A percentile compares a stretch with the other conserved stretches of the same genome.
Conservation (phyloP, 2,329 filamentous ascomycete genomes). For the Cercospora janseana region DNA sequence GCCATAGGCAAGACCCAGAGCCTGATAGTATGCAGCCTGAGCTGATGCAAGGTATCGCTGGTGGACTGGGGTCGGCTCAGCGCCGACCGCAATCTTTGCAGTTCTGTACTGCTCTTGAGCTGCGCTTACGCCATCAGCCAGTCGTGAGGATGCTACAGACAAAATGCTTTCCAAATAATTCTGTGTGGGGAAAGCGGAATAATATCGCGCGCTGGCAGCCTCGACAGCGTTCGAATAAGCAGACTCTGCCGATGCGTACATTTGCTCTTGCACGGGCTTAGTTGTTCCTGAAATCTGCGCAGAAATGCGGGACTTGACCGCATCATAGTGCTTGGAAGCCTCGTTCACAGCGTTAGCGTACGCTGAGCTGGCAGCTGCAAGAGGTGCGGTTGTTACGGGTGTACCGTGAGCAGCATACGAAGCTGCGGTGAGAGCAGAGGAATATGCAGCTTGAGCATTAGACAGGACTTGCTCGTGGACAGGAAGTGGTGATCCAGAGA, state of each 20-base stretch:
- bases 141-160: conserved; percentile 66
- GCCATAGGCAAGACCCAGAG: conserved; percentile 73
- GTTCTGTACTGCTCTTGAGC: conserved; percentile 70
- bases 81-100: conserved; percentile 64
- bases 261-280: conserved; percentile 65
- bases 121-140: conserved; percentile 67
- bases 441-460: conserved; percentile 67
- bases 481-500: conserved; percentile 67
- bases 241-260: conserved; percentile 65
- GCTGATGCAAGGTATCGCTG: conserved; percentile 57
- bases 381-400: conserved; percentile 66
- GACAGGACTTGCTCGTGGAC: conserved; percentile 67
- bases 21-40: conserved; percentile 72
- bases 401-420: conserved; percentile 60
- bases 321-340: conserved; percentile 65
- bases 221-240: conserved; percentile 66
- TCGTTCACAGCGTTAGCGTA: conserved; percentile 64
- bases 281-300: conserved; percentile 66
- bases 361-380: conserved; percentile 55
- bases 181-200: conserved; percentile 47
- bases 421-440: conserved; percentile 61
- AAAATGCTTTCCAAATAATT: conserved; percentile 43
- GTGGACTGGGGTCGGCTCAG: conserved; percentile 59
- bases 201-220: conserved; percentile 59
- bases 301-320: conserved; percentile 65